These are phyloP conservation scores for Phoenix dactylifera DNA, from an alignment of 176 grass and related monocot species.

Conservation along the genomic window DNA sequence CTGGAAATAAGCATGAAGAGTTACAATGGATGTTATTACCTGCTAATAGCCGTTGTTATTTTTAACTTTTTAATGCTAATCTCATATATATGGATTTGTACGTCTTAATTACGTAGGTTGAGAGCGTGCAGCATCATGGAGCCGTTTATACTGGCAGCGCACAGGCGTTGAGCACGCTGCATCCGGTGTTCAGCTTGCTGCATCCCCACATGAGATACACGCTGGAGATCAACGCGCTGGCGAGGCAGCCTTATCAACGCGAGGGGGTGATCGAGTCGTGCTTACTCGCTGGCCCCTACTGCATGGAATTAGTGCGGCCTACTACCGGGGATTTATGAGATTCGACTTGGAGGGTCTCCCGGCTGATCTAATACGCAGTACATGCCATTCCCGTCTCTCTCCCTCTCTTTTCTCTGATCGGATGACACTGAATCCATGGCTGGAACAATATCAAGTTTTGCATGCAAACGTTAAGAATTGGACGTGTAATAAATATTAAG, in stretches of 20 bases:
- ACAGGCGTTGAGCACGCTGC: constrained; percentile 82
- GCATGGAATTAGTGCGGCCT: constrained; percentile 66
- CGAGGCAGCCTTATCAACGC: constrained; percentile 86
- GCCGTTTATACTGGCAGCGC: constrained; percentile 89
- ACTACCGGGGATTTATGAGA: constrained; percentile 61
- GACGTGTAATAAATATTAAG: no score
- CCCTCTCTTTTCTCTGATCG: no score
- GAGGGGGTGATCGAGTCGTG: constrained; percentile 92
- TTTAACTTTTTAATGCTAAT: no score
- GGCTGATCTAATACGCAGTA: constrained; percentile 79
- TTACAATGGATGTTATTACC: no score
- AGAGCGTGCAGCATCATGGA: constrained; percentile 86
- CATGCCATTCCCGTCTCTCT: background rate
- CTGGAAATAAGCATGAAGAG: no score
- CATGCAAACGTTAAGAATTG: no score
- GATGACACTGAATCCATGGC: no score
- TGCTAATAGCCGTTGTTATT: no score
- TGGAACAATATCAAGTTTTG: no score
- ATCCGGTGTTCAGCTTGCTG: constrained; percentile 87
- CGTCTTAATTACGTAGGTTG: constrained; percentile 37
- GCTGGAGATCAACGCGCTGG: constrained; percentile 90
- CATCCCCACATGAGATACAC: constrained; percentile 95
- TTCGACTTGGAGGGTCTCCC: constrained; percentile 85
- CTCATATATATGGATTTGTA: no score
- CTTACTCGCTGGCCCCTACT: constrained; percentile 70